Evolutionary conservation across 176 grass and related monocot species (phyloP).

Genomic region (Carex scoparia): DNA sequence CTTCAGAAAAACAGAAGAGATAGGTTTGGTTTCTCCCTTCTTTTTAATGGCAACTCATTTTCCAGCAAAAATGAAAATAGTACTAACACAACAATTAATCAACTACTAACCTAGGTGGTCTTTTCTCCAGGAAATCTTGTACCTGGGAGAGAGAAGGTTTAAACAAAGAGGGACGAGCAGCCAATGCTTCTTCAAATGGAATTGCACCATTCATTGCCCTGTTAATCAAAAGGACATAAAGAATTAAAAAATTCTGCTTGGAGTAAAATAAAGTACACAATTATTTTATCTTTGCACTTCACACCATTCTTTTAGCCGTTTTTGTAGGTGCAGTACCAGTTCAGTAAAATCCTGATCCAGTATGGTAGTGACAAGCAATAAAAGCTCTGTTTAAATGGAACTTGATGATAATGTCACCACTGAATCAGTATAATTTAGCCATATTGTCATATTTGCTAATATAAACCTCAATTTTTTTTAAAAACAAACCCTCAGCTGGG

Average conservation of each 20-base stretch:
- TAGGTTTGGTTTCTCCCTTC: neutral
- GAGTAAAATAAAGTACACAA: neutral
- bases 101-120: conserved; percentile 59
- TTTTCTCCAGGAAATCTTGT: conserved; percentile 60
- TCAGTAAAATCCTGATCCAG: neutral
- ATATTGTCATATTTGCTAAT: neutral
- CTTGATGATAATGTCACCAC: neutral
- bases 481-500: too few relatives aligned
- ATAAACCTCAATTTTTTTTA: neutral
- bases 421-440: neutral
- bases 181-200: conserved; percentile 83
- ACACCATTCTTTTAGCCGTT: neutral
- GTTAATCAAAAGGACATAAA: conserved; percentile 13
- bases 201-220: conserved; percentile 91
- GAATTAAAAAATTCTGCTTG: neutral
- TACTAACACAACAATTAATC: neutral
- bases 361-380: neutral
- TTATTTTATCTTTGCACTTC: neutral
- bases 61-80: neutral
- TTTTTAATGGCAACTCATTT: neutral
- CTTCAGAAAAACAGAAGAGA: neutral
- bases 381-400: neutral
- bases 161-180: conserved; percentile 73
- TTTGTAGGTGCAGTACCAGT: neutral
- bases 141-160: conserved; percentile 69